phyloP scores from a whole-genome alignment of 371 early-diverging fungal genomes.

The Apophysomyces variabilis region DNA sequence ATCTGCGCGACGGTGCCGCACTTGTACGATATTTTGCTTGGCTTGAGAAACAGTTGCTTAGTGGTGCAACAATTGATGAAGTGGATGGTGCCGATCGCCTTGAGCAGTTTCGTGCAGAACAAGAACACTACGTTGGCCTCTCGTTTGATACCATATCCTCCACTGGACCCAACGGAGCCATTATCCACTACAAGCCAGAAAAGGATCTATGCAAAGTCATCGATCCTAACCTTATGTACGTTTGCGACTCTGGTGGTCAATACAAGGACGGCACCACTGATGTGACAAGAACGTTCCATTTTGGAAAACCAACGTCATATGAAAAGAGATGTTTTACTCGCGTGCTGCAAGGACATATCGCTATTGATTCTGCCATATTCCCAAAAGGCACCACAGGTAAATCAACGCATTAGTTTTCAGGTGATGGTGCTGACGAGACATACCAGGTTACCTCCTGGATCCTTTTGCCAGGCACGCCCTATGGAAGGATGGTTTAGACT shows the following conservation, averaged over 20 bases:
- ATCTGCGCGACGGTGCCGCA: constrained; percentile 94
- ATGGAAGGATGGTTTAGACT: constrained; percentile 96
- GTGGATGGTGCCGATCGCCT: constrained; percentile 83
- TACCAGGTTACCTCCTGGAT: constrained; percentile 84
- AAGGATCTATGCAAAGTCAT: constrained; percentile 63
- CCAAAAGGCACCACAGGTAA: constrained; percentile 82
- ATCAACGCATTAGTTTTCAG: neutral
- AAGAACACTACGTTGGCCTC: constrained; percentile 81
- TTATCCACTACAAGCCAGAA: constrained; percentile 98
- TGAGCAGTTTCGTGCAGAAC: constrained; percentile 69
- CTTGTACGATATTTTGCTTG: constrained; percentile 93
- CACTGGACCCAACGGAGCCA: constrained; percentile 96
- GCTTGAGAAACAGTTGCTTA: constrained; percentile 87
- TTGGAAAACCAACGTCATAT: constrained; percentile 85
- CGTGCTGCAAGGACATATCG: constrained; percentile 98
- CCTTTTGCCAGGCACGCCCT: constrained; percentile 86
- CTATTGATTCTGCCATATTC: constrained; percentile 86
- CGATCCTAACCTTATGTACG: constrained; percentile 77
- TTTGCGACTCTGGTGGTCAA: constrained; percentile 99
- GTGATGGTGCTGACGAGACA: neutral
- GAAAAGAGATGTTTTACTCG: constrained; percentile 96
- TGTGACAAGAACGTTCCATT: constrained; percentile 96
- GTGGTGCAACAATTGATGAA: constrained; percentile 68
- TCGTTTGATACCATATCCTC: constrained; percentile 98
- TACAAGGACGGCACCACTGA: constrained; percentile 99